These are phyloP conservation scores for Stentor roeselii DNA, from an alignment of 73 alveolate species.

Conservation along the genomic window DNA sequence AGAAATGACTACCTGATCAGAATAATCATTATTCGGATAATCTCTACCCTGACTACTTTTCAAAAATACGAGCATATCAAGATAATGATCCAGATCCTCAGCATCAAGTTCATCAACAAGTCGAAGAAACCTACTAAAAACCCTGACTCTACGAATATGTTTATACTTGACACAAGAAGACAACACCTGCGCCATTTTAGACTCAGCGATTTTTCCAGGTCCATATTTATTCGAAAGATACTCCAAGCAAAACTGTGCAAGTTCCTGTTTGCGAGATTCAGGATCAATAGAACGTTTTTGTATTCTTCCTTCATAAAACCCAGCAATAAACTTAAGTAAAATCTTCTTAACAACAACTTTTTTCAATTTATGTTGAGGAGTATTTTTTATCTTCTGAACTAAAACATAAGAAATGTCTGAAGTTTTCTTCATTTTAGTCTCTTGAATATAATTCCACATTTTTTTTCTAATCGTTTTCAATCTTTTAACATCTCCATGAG, in stretches of 20 bases:
- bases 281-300: not conserved
- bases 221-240: not conserved
- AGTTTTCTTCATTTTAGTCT: not conserved
- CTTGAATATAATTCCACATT: not conserved
- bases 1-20: not conserved
- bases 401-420: not conserved
- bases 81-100: not conserved
- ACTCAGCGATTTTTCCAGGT: not conserved
- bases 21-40: not conserved
- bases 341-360: not conserved
- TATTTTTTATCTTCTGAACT: not conserved
- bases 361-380: constrained; percentile 16
- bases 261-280: not conserved
- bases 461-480: not conserved
- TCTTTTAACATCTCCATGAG: not conserved
- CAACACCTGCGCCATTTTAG: not conserved
- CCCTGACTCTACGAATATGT: not conserved
- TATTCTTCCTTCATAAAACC: not conserved
- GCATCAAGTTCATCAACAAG: not conserved
- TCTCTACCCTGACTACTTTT: not conserved
- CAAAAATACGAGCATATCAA: constrained; percentile 9
- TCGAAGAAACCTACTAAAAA: not conserved
- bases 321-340: not conserved
- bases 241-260: not conserved
- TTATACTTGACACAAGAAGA: constrained; percentile 1